Percentiles rank a stretch among this genome's conserved stretches.
These are phyloP conservation scores for Trichosporon ovoides DNA, from an alignment of 1,284 basidiomycete species.

Conservation along the genomic window DNA sequence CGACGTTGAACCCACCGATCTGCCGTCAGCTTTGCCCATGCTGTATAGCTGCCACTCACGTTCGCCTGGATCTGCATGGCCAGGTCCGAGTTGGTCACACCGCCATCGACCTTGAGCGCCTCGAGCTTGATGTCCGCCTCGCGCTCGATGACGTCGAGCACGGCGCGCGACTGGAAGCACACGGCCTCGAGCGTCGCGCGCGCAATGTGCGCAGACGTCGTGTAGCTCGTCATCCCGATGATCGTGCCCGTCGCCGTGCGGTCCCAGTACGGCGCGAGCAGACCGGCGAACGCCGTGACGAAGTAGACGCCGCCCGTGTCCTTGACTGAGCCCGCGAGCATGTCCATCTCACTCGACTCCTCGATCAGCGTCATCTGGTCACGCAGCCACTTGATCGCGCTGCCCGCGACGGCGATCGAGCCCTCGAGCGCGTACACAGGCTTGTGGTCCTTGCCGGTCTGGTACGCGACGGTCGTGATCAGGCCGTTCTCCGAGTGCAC, in stretches of 20 bases:
- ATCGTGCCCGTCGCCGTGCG: slow-evolving; percentile 37
- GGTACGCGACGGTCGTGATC: slow-evolving; percentile 87
- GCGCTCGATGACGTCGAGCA: slow-evolving; percentile 72
- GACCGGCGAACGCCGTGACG: slow-evolving; percentile 89
- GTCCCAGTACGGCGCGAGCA: slow-evolving; percentile 65
- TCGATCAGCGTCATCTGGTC: slow-evolving; percentile 83
- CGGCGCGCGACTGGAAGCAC: slow-evolving; percentile 74
- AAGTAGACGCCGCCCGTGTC: slow-evolving; percentile 94
- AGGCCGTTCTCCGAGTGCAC: slow-evolving; percentile 81
- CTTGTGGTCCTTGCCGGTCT: slow-evolving; percentile 64
- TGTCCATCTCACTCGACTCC: slow-evolving; percentile 76
- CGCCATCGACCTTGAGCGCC: slow-evolving; percentile 86
- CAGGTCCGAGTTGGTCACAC: slow-evolving; percentile 74
- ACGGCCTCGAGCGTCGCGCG: slow-evolving; percentile 87
- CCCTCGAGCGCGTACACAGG: slow-evolving; percentile 93
- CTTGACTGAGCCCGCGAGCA: slow-evolving; percentile 68
- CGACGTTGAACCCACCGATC: slow-evolving; percentile 83
- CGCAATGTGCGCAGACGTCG: slow-evolving; percentile 87
- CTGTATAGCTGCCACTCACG: slow-evolving; percentile 24
- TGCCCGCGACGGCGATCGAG: slow-evolving; percentile 89
- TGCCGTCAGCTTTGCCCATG: slow-evolving; percentile 7
- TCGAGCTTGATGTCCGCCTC: slow-evolving; percentile 58
- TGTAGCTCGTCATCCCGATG: slow-evolving; percentile 73
- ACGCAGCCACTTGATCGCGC: slow-evolving; percentile 90
- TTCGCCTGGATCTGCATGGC: slow-evolving; percentile 91